Conservation (phyloP, 2,329 filamentous ascomycete genomes). For the Fusarium floridanum region DNA sequence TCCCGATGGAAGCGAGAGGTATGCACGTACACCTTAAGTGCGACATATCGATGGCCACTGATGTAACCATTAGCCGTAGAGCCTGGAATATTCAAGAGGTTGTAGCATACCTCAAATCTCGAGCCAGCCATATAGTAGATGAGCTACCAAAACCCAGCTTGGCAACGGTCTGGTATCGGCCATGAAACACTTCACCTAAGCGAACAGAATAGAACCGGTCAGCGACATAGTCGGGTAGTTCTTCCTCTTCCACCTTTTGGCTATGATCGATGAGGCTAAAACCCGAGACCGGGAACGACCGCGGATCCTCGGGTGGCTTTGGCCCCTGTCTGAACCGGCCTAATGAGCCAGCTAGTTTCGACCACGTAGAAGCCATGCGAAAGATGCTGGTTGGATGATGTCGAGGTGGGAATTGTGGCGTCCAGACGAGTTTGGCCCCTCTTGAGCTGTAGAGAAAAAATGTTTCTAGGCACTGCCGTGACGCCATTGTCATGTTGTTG, state of each 20-base stretch:
- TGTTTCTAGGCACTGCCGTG: background rate
- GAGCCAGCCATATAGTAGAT: constrained; percentile 60
- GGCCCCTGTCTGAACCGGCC: background rate
- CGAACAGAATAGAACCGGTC: constrained; percentile 55
- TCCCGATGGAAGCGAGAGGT: constrained; percentile 42
- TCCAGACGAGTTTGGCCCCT: background rate
- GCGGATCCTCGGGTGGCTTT: constrained; percentile 7
- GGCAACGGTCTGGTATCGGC: constrained; percentile 53
- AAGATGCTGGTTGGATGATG: background rate
- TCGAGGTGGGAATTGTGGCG: background rate
- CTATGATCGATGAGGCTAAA: background rate
- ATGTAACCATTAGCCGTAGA: background rate
- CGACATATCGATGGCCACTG: constrained; percentile 46
- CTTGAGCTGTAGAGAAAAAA: background rate
- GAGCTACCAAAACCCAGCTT: constrained; percentile 58
- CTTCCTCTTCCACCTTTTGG: constrained; percentile 52
- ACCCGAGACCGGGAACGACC: background rate
- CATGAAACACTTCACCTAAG: constrained; percentile 53
- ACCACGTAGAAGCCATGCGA: background rate
- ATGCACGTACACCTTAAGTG: constrained; percentile 50
- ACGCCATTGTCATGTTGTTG: background rate
- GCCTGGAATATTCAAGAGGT: no score
- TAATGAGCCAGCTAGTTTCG: background rate
- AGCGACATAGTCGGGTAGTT: constrained; percentile 50
- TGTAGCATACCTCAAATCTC: constrained; percentile 5